These are phyloP conservation scores for Mucor racemosus DNA, from an alignment of 371 early-diverging fungal species.

Conservation along the genomic window DNA sequence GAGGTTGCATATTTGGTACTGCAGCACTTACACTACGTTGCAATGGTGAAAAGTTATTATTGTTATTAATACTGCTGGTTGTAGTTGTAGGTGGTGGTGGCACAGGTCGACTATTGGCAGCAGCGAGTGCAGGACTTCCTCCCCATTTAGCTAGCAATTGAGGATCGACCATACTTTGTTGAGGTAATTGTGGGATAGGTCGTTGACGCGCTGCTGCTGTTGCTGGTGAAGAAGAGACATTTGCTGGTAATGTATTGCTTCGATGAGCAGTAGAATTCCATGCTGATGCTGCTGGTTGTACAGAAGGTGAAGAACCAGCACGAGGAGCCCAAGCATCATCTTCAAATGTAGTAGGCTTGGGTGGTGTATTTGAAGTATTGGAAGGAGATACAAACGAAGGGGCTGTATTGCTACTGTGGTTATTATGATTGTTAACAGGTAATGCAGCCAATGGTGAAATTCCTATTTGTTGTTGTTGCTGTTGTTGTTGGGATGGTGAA, in stretches of 20 bases:
- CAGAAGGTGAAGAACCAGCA: constrained; percentile 32
- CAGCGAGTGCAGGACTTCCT: constrained; percentile 22
- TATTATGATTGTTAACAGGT: background rate
- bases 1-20: background rate
- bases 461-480: background rate
- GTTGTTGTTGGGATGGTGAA: constrained; percentile 16
- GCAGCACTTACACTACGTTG: constrained; percentile 14
- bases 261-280: constrained; percentile 2
- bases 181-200: constrained; percentile 37
- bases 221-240: background rate
- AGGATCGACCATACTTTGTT: constrained; percentile 44
- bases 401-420: too few species aligned
- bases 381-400: too few species aligned
- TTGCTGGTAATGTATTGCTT: constrained; percentile 7
- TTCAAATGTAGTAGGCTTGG: constrained; percentile 49
- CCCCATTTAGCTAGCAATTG: constrained; percentile 45
- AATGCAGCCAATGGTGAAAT: background rate
- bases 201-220: constrained; percentile 24
- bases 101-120: constrained; percentile 19
- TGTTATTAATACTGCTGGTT: background rate
- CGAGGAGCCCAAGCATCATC: constrained; percentile 65
- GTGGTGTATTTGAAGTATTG: background rate
- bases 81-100: constrained; percentile 22
- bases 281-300: background rate
- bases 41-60: constrained; percentile 20